phyloP scores from a whole-genome alignment of 2,329 filamentous ascomycete genomes.

The Trichothecium sympodiale region DNA sequence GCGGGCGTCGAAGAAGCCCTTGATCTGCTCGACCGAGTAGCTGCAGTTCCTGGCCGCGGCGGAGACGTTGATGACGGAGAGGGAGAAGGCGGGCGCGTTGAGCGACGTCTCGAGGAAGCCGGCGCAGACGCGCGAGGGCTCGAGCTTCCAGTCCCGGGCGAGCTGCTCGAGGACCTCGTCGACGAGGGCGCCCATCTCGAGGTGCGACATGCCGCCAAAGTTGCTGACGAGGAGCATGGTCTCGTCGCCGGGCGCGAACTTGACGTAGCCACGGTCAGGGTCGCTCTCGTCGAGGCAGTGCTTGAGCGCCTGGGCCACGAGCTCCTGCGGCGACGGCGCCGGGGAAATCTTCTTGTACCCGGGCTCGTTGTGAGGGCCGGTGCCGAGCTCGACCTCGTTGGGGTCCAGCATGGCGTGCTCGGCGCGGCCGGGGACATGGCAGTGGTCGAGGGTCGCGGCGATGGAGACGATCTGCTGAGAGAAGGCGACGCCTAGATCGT shows the following conservation, averaged over 20 bases:
- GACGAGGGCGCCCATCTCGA: conserved; percentile 44
- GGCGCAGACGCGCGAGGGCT: conserved; percentile 42
- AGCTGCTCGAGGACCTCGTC: conserved; percentile 43
- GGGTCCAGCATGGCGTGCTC: conserved; percentile 11
- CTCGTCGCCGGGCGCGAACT: conserved; percentile 35
- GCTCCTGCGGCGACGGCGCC: conserved; percentile 17
- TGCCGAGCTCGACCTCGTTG: conserved; percentile 51
- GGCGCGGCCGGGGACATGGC: conserved; percentile 45
- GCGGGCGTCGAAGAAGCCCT: conserved; percentile 51
- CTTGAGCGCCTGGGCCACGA: conserved; percentile 46
- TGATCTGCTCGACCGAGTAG: conserved; percentile 41
- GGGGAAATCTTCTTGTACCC: conserved; percentile 41
- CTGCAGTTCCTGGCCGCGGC: conserved; percentile 30
- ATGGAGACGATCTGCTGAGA: conserved; percentile 43
- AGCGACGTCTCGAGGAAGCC: conserved; percentile 62
- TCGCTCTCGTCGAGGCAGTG: conserved; percentile 48
- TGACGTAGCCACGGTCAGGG: conserved; percentile 34
- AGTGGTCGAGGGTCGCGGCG: conserved; percentile 48
- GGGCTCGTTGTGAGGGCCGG: conserved; percentile 55
- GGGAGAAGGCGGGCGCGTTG: conserved; percentile 60
- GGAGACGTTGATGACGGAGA: conserved; percentile 52
- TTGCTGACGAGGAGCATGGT: conserved; percentile 44
- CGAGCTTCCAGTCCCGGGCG: conserved; percentile 31
- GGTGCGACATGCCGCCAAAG: conserved; percentile 46
- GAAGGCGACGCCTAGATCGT: conserved; percentile 36